Evolutionary conservation across 768 basidiomycete species (phyloP).

Genomic region (Tephrocybe sp.): DNA sequence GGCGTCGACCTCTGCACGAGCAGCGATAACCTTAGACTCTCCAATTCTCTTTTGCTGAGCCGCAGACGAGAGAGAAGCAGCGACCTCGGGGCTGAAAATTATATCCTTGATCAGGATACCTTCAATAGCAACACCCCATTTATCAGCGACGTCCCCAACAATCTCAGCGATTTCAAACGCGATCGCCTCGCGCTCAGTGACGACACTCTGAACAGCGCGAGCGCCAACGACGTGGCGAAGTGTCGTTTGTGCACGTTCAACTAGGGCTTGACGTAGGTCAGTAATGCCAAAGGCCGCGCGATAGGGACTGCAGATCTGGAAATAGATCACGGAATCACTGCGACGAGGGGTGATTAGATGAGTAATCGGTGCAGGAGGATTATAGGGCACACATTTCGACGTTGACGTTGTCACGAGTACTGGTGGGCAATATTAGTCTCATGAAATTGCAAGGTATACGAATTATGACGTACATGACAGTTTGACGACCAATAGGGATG

Average conservation of each 20-base stretch:
- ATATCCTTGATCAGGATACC: slow-evolving; percentile 95
- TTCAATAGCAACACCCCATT: slow-evolving; percentile 97
- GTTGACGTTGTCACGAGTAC: slow-evolving; percentile 93
- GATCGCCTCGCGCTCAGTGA: slow-evolving; percentile 95
- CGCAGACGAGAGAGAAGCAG: slow-evolving; percentile 88
- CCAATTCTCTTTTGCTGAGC: slow-evolving; percentile 97
- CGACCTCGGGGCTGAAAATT: slow-evolving; percentile 88
- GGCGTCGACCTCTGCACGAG: slow-evolving; percentile 92
- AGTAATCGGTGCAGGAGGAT: neutral
- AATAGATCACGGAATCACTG: slow-evolving; percentile 92
- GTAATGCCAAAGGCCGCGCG: slow-evolving; percentile 92
- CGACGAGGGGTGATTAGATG: slow-evolving; percentile 10
- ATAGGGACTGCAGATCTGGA: slow-evolving; percentile 87
- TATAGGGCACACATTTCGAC: slow-evolving; percentile 74
- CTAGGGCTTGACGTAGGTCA: slow-evolving; percentile 82
- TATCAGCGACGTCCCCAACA: slow-evolving; percentile 87
- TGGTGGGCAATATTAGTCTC: slow-evolving; percentile 18
- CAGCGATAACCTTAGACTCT: slow-evolving; percentile 95
- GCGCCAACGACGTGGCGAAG: slow-evolving; percentile 97
- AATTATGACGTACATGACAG: slow-evolving; percentile 58
- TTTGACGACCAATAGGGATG: slow-evolving; percentile 79
- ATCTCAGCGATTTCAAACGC: slow-evolving; percentile 97
- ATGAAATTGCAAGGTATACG: neutral
- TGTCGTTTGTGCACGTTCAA: slow-evolving; percentile 90
- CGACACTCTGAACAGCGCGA: slow-evolving; percentile 90